Percentiles rank a stretch among this genome's conserved stretches.
These are phyloP conservation scores for Sarocladiaceae sp. DNA, from an alignment of 2,329 filamentous ascomycete genomes.

Conservation along the genomic window DNA sequence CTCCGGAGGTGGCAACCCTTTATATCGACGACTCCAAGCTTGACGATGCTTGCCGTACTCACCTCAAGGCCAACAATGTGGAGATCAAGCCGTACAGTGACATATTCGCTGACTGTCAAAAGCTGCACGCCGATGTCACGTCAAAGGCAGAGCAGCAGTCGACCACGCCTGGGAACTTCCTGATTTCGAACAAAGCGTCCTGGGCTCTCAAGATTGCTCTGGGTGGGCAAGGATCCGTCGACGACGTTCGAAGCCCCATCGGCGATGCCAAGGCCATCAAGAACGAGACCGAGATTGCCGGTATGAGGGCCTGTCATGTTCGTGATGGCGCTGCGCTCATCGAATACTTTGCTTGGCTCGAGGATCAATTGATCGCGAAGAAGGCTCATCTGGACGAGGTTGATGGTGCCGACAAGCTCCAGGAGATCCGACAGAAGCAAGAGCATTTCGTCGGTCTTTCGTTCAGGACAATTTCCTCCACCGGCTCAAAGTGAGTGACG, in stretches of 20 bases:
- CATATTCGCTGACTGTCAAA: conserved; percentile 72
- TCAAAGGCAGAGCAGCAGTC: conserved; percentile 17
- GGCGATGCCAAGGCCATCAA: conserved; percentile 91
- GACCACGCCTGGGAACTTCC: conserved; percentile 37
- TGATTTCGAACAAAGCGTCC: conserved; percentile 83
- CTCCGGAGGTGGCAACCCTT: conserved; percentile 66
- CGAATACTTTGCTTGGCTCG: conserved; percentile 94
- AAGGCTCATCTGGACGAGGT: conserved; percentile 78
- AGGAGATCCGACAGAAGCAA: conserved; percentile 61
- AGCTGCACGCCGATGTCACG: conserved; percentile 41
- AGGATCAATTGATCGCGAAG: conserved; percentile 74
- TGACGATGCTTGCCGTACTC: conserved; percentile 57
- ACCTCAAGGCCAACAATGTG: conserved; percentile 65
- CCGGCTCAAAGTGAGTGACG: conserved; percentile 60
- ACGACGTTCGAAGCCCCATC: conserved; percentile 81
- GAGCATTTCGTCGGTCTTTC: conserved; percentile 82
- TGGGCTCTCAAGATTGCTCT: conserved; percentile 87
- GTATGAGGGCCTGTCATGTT: conserved; percentile 91
- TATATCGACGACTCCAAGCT: conserved; percentile 82
- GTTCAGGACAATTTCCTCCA: conserved; percentile 94
- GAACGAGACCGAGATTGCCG: conserved; percentile 80
- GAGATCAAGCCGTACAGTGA: conserved; percentile 72
- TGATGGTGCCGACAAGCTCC: conserved; percentile 83
- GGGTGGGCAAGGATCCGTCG: conserved; percentile 77
- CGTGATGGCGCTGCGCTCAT: conserved; percentile 86